Evolutionary conservation across 768 basidiomycete species (phyloP).

Genomic region (Psilocybe tampanensis): DNA sequence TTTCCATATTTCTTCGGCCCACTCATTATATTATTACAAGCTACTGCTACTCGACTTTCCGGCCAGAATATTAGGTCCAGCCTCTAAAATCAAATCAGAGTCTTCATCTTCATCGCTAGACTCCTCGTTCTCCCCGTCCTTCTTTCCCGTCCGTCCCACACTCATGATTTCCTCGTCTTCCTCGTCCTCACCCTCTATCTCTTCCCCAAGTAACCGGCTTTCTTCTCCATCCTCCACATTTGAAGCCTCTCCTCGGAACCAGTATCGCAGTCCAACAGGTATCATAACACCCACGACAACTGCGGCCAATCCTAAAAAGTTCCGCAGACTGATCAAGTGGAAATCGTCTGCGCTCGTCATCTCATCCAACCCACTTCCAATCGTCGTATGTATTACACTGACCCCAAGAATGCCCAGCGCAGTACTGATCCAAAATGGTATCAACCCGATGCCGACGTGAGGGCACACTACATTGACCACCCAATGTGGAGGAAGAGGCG

Average conservation of each 20-base stretch:
- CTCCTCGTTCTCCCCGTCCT: conserved; percentile 23
- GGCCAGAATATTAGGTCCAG: conserved; percentile 54
- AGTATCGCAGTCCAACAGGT: conserved; percentile 86
- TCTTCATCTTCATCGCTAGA: conserved; percentile 57
- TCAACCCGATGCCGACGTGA: conserved; percentile 84
- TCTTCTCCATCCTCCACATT: conserved; percentile 33
- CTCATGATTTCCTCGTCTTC: conserved; percentile 46
- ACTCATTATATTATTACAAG: conserved; percentile 1
- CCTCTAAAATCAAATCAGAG: conserved; percentile 74
- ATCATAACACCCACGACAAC: conserved; percentile 92
- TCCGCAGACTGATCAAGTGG: conserved; percentile 89
- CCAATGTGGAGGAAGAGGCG: conserved; percentile 96
- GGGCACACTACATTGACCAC: conserved; percentile 92
- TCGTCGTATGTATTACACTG: conserved; percentile 92
- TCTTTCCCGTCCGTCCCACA: conserved; percentile 52
- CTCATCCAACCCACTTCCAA: conserved; percentile 89
- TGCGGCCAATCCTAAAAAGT: conserved; percentile 83
- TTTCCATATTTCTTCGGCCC: conserved; percentile 4
- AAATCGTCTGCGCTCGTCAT: conserved; percentile 96
- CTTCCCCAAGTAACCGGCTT: conserved; percentile 18
- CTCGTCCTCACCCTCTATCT: conserved; percentile 25
- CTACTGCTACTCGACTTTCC: conserved; percentile 1
- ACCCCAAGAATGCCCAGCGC: conserved; percentile 92
- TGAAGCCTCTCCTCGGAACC: conserved; percentile 68
- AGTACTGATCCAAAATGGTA: conserved; percentile 89